Conservation (phyloP, 2,329 filamentous ascomycete species). For the Penicillium freii region DNA sequence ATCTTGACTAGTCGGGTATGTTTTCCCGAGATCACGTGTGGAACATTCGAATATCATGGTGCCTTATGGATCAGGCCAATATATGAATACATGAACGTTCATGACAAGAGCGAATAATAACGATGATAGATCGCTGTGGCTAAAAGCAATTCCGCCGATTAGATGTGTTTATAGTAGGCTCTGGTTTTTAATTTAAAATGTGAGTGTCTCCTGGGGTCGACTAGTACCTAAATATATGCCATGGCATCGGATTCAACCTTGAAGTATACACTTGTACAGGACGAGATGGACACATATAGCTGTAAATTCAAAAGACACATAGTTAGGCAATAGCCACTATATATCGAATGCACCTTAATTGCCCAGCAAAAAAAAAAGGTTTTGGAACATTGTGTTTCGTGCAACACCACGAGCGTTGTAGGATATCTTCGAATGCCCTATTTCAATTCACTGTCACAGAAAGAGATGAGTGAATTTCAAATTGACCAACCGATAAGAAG, state of each 20-base stretch:
- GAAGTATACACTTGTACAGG: not conserved
- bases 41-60: not conserved
- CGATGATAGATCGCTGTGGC: not conserved
- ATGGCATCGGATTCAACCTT: not conserved
- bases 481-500: conserved; percentile 6
- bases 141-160: too few species aligned
- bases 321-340: not conserved
- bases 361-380: not conserved
- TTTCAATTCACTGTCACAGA: not conserved
- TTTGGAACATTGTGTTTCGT: not conserved
- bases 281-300: not conserved
- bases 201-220: not conserved
- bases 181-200: not conserved
- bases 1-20: conserved; percentile 20
- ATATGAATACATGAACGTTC: not conserved
- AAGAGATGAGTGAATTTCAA: conserved; percentile 1
- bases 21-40: conserved; percentile 7
- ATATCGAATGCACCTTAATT: not conserved
- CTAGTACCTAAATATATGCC: not conserved
- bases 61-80: conserved; percentile 9
- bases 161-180: too few species aligned
- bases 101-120: not conserved
- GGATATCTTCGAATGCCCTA: not conserved
- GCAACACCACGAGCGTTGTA: conserved; percentile 1
- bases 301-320: not conserved